phyloP scores from a whole-genome alignment of 2,329 filamentous ascomycete species.

The Sarocladiaceae sp. region DNA sequence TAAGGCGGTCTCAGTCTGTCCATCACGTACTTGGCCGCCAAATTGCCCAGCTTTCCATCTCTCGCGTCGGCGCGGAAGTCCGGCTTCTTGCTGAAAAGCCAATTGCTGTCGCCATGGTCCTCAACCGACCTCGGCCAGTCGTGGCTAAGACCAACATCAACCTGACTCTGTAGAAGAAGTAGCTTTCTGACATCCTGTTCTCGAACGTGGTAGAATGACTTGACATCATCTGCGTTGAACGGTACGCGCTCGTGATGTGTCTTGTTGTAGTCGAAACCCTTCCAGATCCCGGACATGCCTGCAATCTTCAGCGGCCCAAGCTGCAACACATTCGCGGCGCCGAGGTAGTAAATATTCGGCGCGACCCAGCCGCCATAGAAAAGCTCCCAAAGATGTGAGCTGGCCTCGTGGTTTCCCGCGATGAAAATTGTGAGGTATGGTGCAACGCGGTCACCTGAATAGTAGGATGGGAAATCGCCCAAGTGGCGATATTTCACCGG shows the following conservation, averaged over 20 bases:
- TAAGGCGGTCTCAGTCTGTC: constrained; percentile 75
- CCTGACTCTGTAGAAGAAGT: constrained; percentile 75
- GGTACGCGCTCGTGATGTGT: constrained; percentile 82
- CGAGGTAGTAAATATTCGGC: constrained; percentile 95
- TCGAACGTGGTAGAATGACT: constrained; percentile 82
- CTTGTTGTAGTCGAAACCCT: constrained; percentile 80
- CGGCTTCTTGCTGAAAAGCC: constrained; percentile 69
- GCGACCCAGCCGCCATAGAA: constrained; percentile 97
- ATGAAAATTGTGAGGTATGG: constrained; percentile 92
- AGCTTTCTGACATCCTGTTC: constrained; percentile 91
- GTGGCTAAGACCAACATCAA: constrained; percentile 89
- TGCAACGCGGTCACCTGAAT: constrained; percentile 70
- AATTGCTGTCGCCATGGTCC: constrained; percentile 64
- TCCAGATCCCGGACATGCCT: constrained; percentile 92
- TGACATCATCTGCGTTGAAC: constrained; percentile 72
- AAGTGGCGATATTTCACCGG: constrained; percentile 83
- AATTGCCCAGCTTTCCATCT: constrained; percentile 71
- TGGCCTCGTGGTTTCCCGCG: constrained; percentile 92
- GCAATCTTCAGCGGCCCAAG: constrained; percentile 84
- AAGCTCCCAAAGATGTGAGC: constrained; percentile 84
- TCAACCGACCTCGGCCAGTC: constrained; percentile 92
- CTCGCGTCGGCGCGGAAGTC: constrained; percentile 72
- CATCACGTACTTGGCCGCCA: constrained; percentile 75
- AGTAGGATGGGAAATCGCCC: constrained; percentile 93
- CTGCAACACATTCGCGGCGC: constrained; percentile 82